A percentile compares a stretch with the other conserved stretches of the same genome.
Conservation (phyloP, 139 green algal genomes). For the Monoraphidium neglectum region DNA sequence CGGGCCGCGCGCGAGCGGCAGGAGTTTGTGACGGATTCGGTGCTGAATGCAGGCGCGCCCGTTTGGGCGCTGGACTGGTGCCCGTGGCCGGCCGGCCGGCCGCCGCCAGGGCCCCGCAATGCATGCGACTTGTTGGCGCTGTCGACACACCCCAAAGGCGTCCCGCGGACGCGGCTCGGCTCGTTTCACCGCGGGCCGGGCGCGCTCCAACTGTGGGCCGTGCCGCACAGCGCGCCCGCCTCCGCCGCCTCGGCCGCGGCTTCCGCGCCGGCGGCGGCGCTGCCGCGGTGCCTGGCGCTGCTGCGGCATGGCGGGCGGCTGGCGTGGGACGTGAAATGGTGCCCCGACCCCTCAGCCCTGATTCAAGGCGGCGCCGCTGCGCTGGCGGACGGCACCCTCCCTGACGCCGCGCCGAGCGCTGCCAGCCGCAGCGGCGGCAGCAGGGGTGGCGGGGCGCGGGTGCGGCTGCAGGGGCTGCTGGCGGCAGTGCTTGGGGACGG, state of each 20-base stretch:
- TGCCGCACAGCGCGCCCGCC: slow-evolving; percentile 24
- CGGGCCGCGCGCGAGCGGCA: neutral
- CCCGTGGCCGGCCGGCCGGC: slow-evolving; percentile 13
- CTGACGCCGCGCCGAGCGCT: neutral
- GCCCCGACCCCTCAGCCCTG: slow-evolving; percentile 38
- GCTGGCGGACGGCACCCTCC: neutral
- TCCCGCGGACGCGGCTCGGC: slow-evolving; percentile 28
- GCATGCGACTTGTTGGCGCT: slow-evolving; percentile 47
- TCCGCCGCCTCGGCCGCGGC: neutral
- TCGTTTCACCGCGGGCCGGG: slow-evolving; percentile 20
- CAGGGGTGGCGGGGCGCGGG: neutral
- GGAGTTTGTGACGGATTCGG: slow-evolving; percentile 28
- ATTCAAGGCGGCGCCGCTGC: slow-evolving; percentile 1
- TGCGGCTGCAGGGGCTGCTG: slow-evolving; percentile 51
- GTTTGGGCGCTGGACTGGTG: slow-evolving; percentile 63
- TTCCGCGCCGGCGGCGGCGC: slow-evolving; percentile 1
- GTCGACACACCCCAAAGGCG: slow-evolving; percentile 33
- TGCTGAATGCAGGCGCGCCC: slow-evolving; percentile 46
- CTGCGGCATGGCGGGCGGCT: slow-evolving; percentile 57
- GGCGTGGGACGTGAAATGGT: slow-evolving; percentile 60
- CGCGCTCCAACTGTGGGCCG: slow-evolving; percentile 58
- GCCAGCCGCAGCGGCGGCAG: neutral
- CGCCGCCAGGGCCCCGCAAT: slow-evolving; percentile 10
- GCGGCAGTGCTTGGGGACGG: slow-evolving; percentile 61
- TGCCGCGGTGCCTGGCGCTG: slow-evolving; percentile 33